Evolutionary conservation across 768 basidiomycete genomes (phyloP), one percentile per base, ranked within the genome.

Genomic region (Termitomyces sp.): DNA sequence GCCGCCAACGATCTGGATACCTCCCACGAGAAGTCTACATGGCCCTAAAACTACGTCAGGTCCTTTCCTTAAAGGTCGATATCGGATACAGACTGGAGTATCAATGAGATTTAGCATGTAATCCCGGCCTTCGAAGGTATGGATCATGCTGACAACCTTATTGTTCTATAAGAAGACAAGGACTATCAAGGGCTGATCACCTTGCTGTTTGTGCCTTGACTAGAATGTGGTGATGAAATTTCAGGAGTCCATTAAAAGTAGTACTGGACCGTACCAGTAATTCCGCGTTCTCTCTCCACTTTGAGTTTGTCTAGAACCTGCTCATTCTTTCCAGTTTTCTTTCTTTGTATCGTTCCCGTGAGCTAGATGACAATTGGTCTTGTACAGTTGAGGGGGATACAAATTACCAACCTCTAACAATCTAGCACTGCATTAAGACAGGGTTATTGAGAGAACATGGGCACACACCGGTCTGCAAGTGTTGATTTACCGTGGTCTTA

Each of bases 11-110:
- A 94, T 48, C 97, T 83, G 16, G 93, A 89, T 34, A 99, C 93
- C 71, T 98, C 96, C 86, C 94, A 97, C 57, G 92, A 83, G 72
- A 99, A 99, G 75, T 99, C 97, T 37, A 98, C 97, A 72, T 99
- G 97, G 2, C 97, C 95, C 84, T 90, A 61, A 8, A 46, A 34
- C 55, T 49, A 37, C 48, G 42, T 26, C 9, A 53, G 36, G 2
- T 13, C 24, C 36, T 36, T 36, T 16, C 5, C 20, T 34, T 4
- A 9, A 26, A 46, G 29, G 9, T 7, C 24, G 14, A 39, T 12
- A 12, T 49, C 20, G 9, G 22, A 46, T 18, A 67, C 79, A 54
- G 64, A 90, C 92, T 46, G 96, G 96, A 0, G 97, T 99, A 71
- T 99, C 97, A 64, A 99, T 94, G 27, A 98, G 76, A 71, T 98